Base-by-base conservation (phyloP, 176 grass and related monocot species). In the Oryza punctata region DNA sequence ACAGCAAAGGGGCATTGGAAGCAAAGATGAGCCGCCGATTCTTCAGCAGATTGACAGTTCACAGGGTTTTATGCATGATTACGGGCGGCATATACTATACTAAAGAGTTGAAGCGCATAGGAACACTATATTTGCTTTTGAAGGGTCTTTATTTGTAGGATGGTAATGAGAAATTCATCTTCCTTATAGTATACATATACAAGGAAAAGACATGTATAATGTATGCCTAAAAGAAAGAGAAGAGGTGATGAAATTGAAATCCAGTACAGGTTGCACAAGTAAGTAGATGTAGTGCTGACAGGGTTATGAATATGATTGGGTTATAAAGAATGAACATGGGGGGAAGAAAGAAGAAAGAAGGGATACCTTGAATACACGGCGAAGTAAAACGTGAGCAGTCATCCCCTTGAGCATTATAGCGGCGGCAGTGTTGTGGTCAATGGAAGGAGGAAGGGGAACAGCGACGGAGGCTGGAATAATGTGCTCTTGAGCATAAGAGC, bases 401-500 rank as follows among this genome's bases (percentile, higher is more conserved):
- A 98, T 91, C 41, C 92, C 96, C 88, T 98, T 98, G 10, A 98
- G 91, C 75, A 93, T 76, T 24, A 90, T 81, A 38, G 96, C 83
- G 21, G 96, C 96, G 4, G 93, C 96, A 30, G 79, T 66, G 49
- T 77, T 95, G 71, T 85, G 89, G 77, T 95, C 85, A 30, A 98
- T 33, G 0, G 93, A 88, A 66, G 90, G 30, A 0, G 93, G 91
- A 50, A 98, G 65, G 1, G 96, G 75, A 52, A 95, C 85, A 5
- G 78, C 96, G 23, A 87, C 85, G 70, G 27, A 63, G 57, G 96
- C 96, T 5, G 96, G 96, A 76, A 98, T 81, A 46, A 93, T 91
- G 30, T 98, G 96, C 74, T 98, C 91, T 63, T 95, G 82, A 41
- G 96, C 74, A 49, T 98, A 98, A 45, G 96, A 95, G 6, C 96